Evolutionary conservation across 495 filamentous ascomycete genomes (phyloP), one percentile per base, ranked within the genome.

Genomic region (Opeltia flavorubescens): DNA sequence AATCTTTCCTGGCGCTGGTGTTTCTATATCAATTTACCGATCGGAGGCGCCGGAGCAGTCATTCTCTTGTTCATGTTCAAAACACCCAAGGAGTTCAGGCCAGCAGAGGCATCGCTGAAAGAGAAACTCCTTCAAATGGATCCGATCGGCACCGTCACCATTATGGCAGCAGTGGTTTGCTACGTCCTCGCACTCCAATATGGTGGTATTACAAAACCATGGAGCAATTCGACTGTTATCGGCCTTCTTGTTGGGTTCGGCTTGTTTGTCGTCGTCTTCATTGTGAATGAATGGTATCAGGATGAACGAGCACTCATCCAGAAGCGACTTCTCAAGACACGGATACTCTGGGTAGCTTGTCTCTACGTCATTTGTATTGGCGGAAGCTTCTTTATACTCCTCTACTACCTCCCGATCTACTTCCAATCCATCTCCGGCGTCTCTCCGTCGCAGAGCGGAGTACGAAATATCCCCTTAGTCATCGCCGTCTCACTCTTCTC

Each of bases 1-100:
- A 61, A 71, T 11, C 60, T 77, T 5, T 71, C 74, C 1, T 91
- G 86, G 86, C 65, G 85, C 43, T 89, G 84, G 84, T 89, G 83
- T 43, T 52, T 49, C 41, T 49, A 49, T 33, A 59, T 59, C 47
- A 61, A 61, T 27, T 41, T 61, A 0, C 56, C 58, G 12, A 65
- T 78, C 33, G 75, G 75, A 12, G 74, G 63, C 9, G 35, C 67
- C 8, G 65, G 67, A 6, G 65, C 75, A 48, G 36, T 61, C 1
- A 63, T 65, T 7, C 64, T 77, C 27, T 54, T 72, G 21, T 57
- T 74, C 48, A 65, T 70, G 43, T 49, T 74, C 33, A 55, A 67
- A 1, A 25, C 58, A 18, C 55, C 61, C 3, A 57, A 53, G 3
- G 53, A 59, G 18, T 35, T 28, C 13, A 65, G 66, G 35, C 56